A percentile compares a stretch with the other conserved stretches of the same genome.
phyloP scores from a whole-genome alignment of 306 rosid species.

The Citrullus amarus region DNA sequence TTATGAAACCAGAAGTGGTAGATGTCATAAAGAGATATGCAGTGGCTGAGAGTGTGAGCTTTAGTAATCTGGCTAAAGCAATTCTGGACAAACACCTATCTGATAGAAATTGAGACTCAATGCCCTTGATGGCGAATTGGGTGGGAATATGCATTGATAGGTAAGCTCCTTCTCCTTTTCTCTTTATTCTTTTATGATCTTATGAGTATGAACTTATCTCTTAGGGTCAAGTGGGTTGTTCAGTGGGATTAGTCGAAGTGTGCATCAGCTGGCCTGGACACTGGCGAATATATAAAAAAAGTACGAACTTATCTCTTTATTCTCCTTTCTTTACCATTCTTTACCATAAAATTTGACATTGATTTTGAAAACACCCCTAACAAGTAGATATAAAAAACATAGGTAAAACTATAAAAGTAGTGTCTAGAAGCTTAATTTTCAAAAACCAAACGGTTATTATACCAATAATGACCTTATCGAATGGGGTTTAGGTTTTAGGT shows the following conservation, averaged over 20 bases:
- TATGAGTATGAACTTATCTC: neutral
- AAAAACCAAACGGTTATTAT: too few species aligned
- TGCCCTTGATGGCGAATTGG: neutral
- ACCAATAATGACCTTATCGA: too few species aligned
- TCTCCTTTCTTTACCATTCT: neutral
- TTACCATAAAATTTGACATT: neutral
- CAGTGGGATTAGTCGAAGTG: too few species aligned
- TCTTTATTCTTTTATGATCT: neutral
- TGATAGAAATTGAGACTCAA: slow-evolving; percentile 8
- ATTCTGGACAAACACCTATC: slow-evolving; percentile 57
- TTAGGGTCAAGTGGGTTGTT: too few species aligned
- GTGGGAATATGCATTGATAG: neutral
- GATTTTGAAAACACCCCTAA: neutral
- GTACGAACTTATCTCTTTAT: neutral
- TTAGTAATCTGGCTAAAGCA: slow-evolving; percentile 77
- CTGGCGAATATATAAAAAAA: too few species aligned
- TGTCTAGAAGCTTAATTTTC: neutral
- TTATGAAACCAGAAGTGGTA: slow-evolving; percentile 76
- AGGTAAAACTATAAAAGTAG: neutral
- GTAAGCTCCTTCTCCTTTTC: neutral
- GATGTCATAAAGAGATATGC: slow-evolving; percentile 74
- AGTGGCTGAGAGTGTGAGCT: slow-evolving; percentile 54
- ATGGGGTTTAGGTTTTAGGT: neutral
- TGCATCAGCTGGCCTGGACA: too few species aligned
- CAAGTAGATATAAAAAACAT: neutral